Conservation (phyloP, 768 basidiomycete species). For the Candolleomyces efflorescens region DNA sequence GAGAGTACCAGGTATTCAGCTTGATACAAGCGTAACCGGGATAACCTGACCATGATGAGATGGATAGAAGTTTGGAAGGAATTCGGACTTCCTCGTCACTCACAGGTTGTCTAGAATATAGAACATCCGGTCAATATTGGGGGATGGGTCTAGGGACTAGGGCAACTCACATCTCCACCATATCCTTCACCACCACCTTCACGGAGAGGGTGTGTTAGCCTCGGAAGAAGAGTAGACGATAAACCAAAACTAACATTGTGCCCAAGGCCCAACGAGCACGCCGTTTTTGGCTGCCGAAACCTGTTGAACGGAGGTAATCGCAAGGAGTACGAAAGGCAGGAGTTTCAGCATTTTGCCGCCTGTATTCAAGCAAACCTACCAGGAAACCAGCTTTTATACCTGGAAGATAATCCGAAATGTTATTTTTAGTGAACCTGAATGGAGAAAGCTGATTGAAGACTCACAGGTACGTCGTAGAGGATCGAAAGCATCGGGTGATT, state of each 20-base stretch:
- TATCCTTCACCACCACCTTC: conserved; percentile 26
- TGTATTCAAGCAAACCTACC: background rate
- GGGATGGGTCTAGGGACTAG: background rate
- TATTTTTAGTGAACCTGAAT: background rate
- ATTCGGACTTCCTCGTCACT: background rate
- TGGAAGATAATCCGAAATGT: background rate
- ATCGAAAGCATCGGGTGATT: background rate
- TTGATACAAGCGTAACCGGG: conserved; percentile 24
- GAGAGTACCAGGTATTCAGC: conserved; percentile 27
- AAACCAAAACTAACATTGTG: conserved; percentile 22
- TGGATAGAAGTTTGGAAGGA: background rate
- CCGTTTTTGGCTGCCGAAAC: conserved; percentile 2
- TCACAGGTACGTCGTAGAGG: background rate
- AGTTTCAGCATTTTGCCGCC: conserved; percentile 6
- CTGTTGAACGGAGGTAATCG: background rate
- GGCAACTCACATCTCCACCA: conserved; percentile 20
- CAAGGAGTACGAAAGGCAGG: conserved; percentile 4
- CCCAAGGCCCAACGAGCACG: conserved; percentile 21
- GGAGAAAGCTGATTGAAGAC: background rate
- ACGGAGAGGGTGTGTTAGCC: background rate
- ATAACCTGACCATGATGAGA: conserved; percentile 16
- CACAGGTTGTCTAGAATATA: background rate
- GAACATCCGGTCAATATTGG: background rate
- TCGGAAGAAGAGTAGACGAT: background rate
- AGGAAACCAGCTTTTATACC: background rate